Conservation (phyloP, 192 early-diverging fungal genomes). For the Rhizophagus clarus region DNA sequence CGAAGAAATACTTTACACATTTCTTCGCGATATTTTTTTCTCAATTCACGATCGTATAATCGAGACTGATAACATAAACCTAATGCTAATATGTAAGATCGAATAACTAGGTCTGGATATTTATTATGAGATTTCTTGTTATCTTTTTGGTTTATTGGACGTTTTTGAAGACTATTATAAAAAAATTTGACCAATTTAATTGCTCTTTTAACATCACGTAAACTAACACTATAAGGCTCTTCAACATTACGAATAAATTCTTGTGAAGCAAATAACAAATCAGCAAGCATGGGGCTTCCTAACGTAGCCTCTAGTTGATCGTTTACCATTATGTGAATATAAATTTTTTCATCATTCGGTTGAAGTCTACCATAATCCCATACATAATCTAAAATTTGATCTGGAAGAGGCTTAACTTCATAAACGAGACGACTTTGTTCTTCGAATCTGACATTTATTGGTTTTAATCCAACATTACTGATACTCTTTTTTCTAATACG, state of each 20-base stretch:
- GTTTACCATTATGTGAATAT: conserved; percentile 17
- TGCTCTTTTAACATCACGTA: conserved; percentile 31
- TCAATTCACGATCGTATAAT: conserved; percentile 22
- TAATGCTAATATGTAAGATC: conserved; percentile 20
- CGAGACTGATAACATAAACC: conserved; percentile 32
- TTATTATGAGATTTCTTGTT: background rate
- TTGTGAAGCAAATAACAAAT: conserved; percentile 31
- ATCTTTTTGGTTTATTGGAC: background rate
- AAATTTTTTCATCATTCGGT: background rate
- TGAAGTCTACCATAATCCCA: conserved; percentile 31
- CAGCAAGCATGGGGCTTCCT: background rate
- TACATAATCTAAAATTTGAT: conserved; percentile 30
- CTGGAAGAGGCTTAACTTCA: conserved; percentile 22
- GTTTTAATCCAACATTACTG: conserved; percentile 24
- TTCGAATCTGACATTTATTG: conserved; percentile 1
- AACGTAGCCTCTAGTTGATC: background rate
- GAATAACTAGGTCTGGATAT: no score
- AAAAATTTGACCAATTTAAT: conserved; percentile 27
- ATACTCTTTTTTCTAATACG: conserved; percentile 13
- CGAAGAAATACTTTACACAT: conserved; percentile 15
- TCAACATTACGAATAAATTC: conserved; percentile 30
- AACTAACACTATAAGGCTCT: conserved; percentile 31
- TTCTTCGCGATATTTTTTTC: conserved; percentile 12
- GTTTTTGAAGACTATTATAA: background rate
- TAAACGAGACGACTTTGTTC: conserved; percentile 32